Evolutionary conservation across 306 rosid species (phyloP), one percentile per base, ranked within the genome.

Genomic region (Urtica urens): DNA sequence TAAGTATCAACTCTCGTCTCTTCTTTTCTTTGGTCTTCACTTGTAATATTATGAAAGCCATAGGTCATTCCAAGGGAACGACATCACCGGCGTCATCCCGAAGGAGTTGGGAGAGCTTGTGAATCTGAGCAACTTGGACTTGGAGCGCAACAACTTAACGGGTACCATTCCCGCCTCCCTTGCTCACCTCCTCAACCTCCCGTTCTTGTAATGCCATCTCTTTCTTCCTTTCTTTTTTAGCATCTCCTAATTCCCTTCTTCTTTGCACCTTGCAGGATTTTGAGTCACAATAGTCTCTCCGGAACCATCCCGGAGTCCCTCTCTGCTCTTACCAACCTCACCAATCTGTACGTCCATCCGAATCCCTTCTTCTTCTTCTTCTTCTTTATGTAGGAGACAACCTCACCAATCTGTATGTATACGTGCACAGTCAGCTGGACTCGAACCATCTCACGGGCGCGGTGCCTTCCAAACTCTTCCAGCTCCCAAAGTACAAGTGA

Each of bases 121-220:
- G 35, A 82, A 61, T 58, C 73, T 92, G 75, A 15, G 12, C 51
- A 79, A 74, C 68, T 80, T 92, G 72, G 87, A 92, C 73, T 74
- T 92, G 80, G 79, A 60, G 66, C 65, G 64, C 58, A 92, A 92
- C 63, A 78, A 63, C 54, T 72, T 92, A 58, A 68, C 51, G 12
- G 96, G 99, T 47, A 77, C 66, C 71, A 92, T 92, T 73, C 99
- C 99, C 34, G 41, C 83, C 3, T 71, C 93, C 60, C 79, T 92
- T 53, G 94, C 94, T 42, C 73, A 82, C 63, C 87, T 92, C 55
- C 63, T 53, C 43, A 71, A 15, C 48, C 96, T 92, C 51, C 93
- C 79, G 41, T 92, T 85, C 77, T 69, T 92, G 96, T 92, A 73
- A n/a, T n/a, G n/a, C n/a, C n/a, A n/a, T n/a, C n/a, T n/a, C n/a